Evolutionary conservation across 345 rosid species (phyloP).

Genomic region (Gossypium longicalyx): DNA sequence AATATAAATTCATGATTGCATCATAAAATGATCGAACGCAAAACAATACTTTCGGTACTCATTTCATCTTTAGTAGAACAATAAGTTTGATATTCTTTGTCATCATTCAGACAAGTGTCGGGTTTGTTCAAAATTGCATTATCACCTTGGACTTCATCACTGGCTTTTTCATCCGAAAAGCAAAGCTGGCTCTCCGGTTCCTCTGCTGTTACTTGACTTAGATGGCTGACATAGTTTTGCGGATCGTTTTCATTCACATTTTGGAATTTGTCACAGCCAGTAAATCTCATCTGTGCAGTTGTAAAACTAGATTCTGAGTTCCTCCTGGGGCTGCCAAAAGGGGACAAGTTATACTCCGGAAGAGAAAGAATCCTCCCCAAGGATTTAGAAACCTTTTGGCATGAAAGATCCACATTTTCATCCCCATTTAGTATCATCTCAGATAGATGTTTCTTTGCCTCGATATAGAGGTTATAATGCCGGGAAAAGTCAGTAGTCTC

Average conservation of each 20-base stretch:
- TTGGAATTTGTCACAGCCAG: slow-evolving; percentile 34
- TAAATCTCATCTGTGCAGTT: slow-evolving; percentile 47
- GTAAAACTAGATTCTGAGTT: slow-evolving; percentile 42
- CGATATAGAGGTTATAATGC: slow-evolving; percentile 64
- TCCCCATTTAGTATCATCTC: slow-evolving; percentile 67
- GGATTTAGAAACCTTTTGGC: slow-evolving; percentile 43
- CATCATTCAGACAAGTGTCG: slow-evolving; percentile 23
- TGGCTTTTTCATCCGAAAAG: slow-evolving; percentile 29
- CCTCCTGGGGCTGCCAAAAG: slow-evolving; percentile 65
- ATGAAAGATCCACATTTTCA: slow-evolving; percentile 38
- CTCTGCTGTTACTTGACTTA: slow-evolving; percentile 20
- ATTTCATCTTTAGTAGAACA: slow-evolving; percentile 24
- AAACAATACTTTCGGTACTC: slow-evolving; percentile 43
- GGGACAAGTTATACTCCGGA: slow-evolving; percentile 65
- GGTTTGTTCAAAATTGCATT: slow-evolving; percentile 22
- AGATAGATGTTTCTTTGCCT: slow-evolving; percentile 91
- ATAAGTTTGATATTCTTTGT: slow-evolving; percentile 28
- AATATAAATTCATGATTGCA: slow-evolving; percentile 1
- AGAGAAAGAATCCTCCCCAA: slow-evolving; percentile 79
- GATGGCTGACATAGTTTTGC: slow-evolving; percentile 35
- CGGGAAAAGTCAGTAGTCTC: slow-evolving; percentile 32
- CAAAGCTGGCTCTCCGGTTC: slow-evolving; percentile 26
- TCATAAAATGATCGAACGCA: slow-evolving; percentile 13
- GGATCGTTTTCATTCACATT: slow-evolving; percentile 36
- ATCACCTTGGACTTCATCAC: slow-evolving; percentile 21